Conservation (phyloP, 2,329 filamentous ascomycete species). For the Stachybotrys echinatus region DNA sequence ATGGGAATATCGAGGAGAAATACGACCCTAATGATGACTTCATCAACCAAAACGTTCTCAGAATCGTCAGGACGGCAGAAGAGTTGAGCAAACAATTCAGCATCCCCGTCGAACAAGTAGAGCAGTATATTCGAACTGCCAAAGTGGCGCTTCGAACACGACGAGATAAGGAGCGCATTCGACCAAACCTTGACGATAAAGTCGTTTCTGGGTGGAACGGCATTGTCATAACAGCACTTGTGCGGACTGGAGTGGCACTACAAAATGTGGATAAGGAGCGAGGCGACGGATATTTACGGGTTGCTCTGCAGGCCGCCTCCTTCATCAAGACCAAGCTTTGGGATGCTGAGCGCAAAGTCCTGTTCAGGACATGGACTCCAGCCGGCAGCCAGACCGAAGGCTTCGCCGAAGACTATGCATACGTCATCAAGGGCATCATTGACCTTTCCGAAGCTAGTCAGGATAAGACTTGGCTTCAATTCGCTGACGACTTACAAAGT, state of each 20-base stretch:
- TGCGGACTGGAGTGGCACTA: slow-evolving; percentile 68
- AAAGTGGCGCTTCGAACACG: slow-evolving; percentile 64
- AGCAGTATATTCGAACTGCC: slow-evolving; percentile 60
- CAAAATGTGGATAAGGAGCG: slow-evolving; percentile 50
- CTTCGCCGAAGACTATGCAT: slow-evolving; percentile 94
- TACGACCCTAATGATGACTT: slow-evolving; percentile 93
- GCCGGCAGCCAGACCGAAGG: slow-evolving; percentile 60
- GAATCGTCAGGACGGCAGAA: slow-evolving; percentile 60
- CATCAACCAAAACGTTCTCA: slow-evolving; percentile 85
- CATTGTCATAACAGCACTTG: slow-evolving; percentile 77
- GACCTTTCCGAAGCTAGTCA: slow-evolving; percentile 81
- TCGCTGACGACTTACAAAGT: slow-evolving; percentile 78
- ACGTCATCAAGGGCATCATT: slow-evolving; percentile 75
- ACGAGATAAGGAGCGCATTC: slow-evolving; percentile 67
- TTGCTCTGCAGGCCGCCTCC: slow-evolving; percentile 61
- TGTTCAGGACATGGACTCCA: slow-evolving; percentile 68
- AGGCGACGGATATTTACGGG: slow-evolving; percentile 55
- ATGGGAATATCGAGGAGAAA: slow-evolving; percentile 79
- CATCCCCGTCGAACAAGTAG: slow-evolving; percentile 63
- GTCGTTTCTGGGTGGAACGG: slow-evolving; percentile 86
- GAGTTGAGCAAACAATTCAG: slow-evolving; percentile 72
- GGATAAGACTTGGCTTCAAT: slow-evolving; percentile 68
- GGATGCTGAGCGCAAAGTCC: slow-evolving; percentile 51
- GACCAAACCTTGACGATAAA: slow-evolving; percentile 81
- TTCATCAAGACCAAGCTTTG: slow-evolving; percentile 75